phyloP scores from a whole-genome alignment of 2,329 filamentous ascomycete species.

The Fusarium graminum region DNA sequence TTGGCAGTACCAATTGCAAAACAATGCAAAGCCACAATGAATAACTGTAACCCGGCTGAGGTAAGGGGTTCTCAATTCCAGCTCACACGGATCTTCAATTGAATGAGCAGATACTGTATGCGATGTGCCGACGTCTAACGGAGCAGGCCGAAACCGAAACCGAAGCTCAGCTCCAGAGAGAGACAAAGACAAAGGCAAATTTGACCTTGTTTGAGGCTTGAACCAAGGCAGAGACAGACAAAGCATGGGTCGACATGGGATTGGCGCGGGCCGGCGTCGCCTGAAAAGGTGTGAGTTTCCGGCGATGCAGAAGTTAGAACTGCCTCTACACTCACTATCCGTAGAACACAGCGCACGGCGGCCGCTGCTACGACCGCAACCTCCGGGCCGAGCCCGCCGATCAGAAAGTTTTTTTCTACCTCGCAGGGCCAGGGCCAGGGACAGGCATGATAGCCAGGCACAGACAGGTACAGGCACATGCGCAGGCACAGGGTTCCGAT shows the following conservation, averaged over 20 bases:
- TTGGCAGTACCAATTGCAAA: constrained; percentile 13
- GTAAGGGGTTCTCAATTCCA: not conserved
- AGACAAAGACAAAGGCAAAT: not conserved
- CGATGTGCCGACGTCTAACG: constrained; percentile 12
- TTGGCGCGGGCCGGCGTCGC: constrained; percentile 36
- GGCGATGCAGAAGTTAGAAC: constrained; percentile 11
- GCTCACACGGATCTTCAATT: constrained; percentile 9
- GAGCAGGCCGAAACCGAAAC: constrained; percentile 25
- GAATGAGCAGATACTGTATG: not conserved
- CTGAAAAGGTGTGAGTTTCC: constrained; percentile 26
- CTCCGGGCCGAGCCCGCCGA: constrained; percentile 36
- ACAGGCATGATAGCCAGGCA: constrained; percentile 26
- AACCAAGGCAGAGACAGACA: constrained; percentile 12
- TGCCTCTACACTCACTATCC: constrained; percentile 2
- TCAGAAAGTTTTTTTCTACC: constrained; percentile 27
- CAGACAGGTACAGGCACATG: not conserved
- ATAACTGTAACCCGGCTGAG: constrained; percentile 13
- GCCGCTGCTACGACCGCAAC: constrained; percentile 8
- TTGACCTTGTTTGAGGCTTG: constrained; percentile 9
- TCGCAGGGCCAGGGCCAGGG: not conserved
- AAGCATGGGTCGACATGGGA: constrained; percentile 4
- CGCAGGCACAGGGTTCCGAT: constrained; percentile 18
- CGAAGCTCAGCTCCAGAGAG: not conserved
- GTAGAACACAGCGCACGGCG: not conserved
- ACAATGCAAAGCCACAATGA: constrained; percentile 30